Percentiles rank a stretch among this genome's conserved stretches.
Conservation (phyloP, 257 asterid genomes). For the Anisodus acutangulus region DNA sequence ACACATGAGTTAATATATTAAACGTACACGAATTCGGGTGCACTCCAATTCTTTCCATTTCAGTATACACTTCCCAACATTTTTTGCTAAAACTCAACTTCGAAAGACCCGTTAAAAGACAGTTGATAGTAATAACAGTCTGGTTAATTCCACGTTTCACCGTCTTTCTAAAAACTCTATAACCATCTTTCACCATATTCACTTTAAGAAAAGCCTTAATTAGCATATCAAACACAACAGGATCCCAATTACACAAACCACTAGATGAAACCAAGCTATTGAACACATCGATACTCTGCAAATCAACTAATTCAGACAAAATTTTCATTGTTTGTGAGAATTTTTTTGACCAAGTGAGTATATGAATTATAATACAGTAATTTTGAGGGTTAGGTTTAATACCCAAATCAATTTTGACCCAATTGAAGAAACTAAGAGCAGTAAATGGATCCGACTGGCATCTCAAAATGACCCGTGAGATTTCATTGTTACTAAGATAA, state of each 20-base stretch:
- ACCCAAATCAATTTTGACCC: slow-evolving; percentile 62
- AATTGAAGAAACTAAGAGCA: slow-evolving; percentile 70
- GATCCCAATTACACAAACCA: slow-evolving; percentile 76
- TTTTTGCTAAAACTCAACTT: slow-evolving; percentile 50
- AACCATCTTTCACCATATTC: slow-evolving; percentile 63
- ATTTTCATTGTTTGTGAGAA: slow-evolving; percentile 67
- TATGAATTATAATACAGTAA: slow-evolving; percentile 66
- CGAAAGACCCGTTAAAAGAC: slow-evolving; percentile 64
- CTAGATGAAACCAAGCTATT: slow-evolving; percentile 54
- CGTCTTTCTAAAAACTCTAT: slow-evolving; percentile 51
- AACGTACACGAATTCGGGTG: slow-evolving; percentile 75
- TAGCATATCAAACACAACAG: slow-evolving; percentile 88
- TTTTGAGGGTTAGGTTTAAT: slow-evolving; percentile 47
- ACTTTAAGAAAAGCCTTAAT: slow-evolving; percentile 72
- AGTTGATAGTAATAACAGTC: slow-evolving; percentile 58
- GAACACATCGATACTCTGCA: slow-evolving; percentile 46
- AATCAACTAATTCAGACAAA: slow-evolving; percentile 58
- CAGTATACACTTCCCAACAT: slow-evolving; percentile 78
- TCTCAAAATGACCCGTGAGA: slow-evolving; percentile 74
- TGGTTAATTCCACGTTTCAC: slow-evolving; percentile 67
- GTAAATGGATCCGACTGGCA: slow-evolving; percentile 78
- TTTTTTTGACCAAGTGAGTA: slow-evolving; percentile 73
- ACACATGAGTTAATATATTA: slow-evolving; percentile 64
- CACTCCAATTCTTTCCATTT: slow-evolving; percentile 61
- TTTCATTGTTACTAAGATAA: slow-evolving; percentile 57